Percentiles rank a stretch among this genome's conserved stretches.
Conservation (phyloP, 441 rosid genomes). For the Populus hybrid region DNA sequence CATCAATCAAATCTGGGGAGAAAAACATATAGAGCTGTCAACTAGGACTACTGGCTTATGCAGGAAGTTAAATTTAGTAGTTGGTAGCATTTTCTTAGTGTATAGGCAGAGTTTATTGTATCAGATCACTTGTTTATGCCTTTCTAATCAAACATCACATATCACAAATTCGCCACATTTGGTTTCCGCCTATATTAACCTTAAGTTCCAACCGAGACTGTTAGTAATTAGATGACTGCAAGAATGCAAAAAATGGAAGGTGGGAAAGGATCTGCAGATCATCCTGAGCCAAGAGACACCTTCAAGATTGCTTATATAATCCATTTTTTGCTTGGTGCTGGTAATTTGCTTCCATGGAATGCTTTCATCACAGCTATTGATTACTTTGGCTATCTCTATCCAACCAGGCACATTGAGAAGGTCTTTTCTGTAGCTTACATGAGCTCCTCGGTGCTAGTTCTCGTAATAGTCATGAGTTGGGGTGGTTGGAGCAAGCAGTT, state of each 20-base stretch:
- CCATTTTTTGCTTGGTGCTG: constrained; percentile 87
- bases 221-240: neutral
- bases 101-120: neutral
- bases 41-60: constrained; percentile 9
- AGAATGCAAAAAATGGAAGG: constrained; percentile 40
- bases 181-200: constrained; percentile 7
- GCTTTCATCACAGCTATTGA: constrained; percentile 86
- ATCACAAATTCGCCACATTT: constrained; percentile 4
- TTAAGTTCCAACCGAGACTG: constrained; percentile 17
- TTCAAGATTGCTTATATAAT: constrained; percentile 68
- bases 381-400: constrained; percentile 71
- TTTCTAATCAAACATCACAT: constrained; percentile 29
- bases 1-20: constrained; percentile 52
- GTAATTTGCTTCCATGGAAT: constrained; percentile 94
- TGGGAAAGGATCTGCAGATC: constrained; percentile 32
- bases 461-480: constrained; percentile 45
- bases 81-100: neutral
- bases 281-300: constrained; percentile 50
- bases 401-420: constrained; percentile 60
- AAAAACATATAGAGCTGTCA: constrained; percentile 14
- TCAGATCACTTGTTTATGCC: constrained; percentile 19
- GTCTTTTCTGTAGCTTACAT: constrained; percentile 87
- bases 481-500: constrained; percentile 57
- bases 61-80: neutral
- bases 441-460: constrained; percentile 65